Percentiles rank a stretch among this genome's conserved stretches.
Conservation (phyloP, 83 land plant species). For the Isoetes engelmannii region DNA sequence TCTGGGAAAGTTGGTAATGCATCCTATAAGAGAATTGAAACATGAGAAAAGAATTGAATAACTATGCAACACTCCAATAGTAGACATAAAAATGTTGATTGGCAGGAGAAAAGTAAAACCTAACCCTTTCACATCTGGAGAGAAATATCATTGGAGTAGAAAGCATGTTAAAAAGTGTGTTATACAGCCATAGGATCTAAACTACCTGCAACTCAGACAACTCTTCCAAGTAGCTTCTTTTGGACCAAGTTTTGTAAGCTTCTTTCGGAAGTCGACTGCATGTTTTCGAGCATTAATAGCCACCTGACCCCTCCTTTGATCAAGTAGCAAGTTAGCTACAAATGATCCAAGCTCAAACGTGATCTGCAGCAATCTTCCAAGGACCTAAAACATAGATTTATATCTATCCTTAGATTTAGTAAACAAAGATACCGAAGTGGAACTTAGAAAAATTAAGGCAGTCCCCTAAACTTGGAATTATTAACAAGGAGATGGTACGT, state of each 20-base stretch:
- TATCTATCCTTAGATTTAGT: not conserved
- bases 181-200: too few species aligned
- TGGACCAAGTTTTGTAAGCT: conserved; percentile 72
- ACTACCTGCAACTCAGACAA: conserved; percentile 77
- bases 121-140: not conserved
- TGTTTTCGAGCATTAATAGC: conserved; percentile 43
- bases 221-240: conserved; percentile 85
- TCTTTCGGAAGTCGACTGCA: conserved; percentile 55
- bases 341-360: conserved; percentile 49
- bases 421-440: not conserved
- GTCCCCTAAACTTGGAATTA: not conserved
- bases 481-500: not conserved
- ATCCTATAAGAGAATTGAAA: conserved; percentile 44
- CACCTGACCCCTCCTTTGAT: conserved; percentile 42
- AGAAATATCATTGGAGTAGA: too few species aligned
- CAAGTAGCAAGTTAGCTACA: conserved; percentile 39
- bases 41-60: not conserved
- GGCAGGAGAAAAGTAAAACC: too few species aligned
- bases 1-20: conserved; percentile 92
- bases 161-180: too few species aligned
- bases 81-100: too few species aligned
- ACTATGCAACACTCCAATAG: too few species aligned
- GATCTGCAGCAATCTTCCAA: conserved; percentile 46
- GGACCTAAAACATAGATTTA: conserved; percentile 21
- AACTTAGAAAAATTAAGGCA: not conserved